Base-by-base conservation (phyloP, 2,329 filamentous ascomycete genomes). In the Ophiostoma montium region DNA sequence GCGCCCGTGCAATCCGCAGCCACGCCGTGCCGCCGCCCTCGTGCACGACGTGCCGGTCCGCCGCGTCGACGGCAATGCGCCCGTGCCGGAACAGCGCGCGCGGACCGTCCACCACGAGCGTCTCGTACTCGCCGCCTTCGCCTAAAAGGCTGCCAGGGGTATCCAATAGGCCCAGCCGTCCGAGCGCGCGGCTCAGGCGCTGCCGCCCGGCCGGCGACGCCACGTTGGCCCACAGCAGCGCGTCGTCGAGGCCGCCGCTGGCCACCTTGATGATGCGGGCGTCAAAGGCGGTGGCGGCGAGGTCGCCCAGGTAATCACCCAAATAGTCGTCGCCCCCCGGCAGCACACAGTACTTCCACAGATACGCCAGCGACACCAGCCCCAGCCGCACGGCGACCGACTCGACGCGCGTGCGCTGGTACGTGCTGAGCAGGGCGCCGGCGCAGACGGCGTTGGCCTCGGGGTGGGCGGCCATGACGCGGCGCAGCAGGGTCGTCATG, bases 61-160 rank as follows among this genome's bases (percentile, higher is more conserved):
- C 62, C 2, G 76, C 72, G 0, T 66, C 67, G 31, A 95, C 68
- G 38, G 70, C 67, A 53, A 96, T 83, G 47, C 71, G 75, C 1
- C 51, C 54, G 1, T 19, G 4, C 55, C 72, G 75, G 73, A 92
- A 95, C 52, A 95, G 62, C 46, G 68, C 67, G 1, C 60, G 58
- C 9, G 90, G 90, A 11, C 90, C 92, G 64, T 88, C 79, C 33
- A 96, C 60, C 41, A 92, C 87, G 47, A 96, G 68, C 30, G 88
- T 96, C 72, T 96, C 92, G 64, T 94, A 96, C 68, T 96, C 92
- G 3, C 92, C 92, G 6, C 92, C 92, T 63, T 96, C 92, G 1
- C 92, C 92, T 16, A 96, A 67, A 10, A 89, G 78, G 19, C 52
- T 54, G 49, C 52, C 19, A 18, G 8, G 8, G 32, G 48, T 9